A percentile compares a stretch with the other conserved stretches of the same genome.
Conservation (phyloP, 768 basidiomycete genomes). For the Boletus sensibilis region DNA sequence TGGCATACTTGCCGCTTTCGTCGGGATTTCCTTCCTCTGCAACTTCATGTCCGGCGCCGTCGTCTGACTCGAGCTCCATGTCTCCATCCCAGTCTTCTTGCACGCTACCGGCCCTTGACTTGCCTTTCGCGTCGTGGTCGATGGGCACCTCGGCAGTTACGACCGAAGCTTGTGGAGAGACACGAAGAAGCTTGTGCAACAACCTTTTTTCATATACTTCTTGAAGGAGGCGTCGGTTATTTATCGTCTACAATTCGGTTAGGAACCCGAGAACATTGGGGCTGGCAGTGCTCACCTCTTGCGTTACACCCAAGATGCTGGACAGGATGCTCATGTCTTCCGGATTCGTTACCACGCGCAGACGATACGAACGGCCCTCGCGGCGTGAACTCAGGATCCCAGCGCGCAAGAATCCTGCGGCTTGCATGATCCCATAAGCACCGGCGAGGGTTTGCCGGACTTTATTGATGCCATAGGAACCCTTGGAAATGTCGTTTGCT, state of each 20-base stretch:
- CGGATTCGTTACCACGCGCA: conserved; percentile 45
- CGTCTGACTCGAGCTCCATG: conserved; percentile 28
- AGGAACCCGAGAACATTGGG: background rate
- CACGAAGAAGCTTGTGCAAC: conserved; percentile 59
- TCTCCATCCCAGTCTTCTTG: conserved; percentile 43
- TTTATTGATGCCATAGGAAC: conserved; percentile 79
- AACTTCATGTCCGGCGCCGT: conserved; percentile 11
- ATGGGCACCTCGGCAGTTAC: conserved; percentile 22
- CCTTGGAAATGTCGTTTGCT: conserved; percentile 94
- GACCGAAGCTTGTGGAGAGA: conserved; percentile 26
- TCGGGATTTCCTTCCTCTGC: conserved; percentile 34
- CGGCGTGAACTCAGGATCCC: conserved; percentile 59
- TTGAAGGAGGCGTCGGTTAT: conserved; percentile 65
- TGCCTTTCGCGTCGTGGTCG: conserved; percentile 6
- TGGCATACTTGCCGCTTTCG: conserved; percentile 60
- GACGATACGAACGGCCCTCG: conserved; percentile 45
- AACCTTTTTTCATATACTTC: conserved; percentile 61
- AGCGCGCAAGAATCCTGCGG: conserved; percentile 64
- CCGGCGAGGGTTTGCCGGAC: conserved; percentile 85
- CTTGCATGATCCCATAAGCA: conserved; percentile 74
- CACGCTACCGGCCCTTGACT: conserved; percentile 26
- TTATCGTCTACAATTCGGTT: conserved; percentile 54
- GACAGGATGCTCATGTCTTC: conserved; percentile 78
- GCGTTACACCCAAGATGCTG: conserved; percentile 77
- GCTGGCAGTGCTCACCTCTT: conserved; percentile 56